Conservation (phyloP, 495 filamentous ascomycete genomes). For the Sabuloglossum arenarium region DNA sequence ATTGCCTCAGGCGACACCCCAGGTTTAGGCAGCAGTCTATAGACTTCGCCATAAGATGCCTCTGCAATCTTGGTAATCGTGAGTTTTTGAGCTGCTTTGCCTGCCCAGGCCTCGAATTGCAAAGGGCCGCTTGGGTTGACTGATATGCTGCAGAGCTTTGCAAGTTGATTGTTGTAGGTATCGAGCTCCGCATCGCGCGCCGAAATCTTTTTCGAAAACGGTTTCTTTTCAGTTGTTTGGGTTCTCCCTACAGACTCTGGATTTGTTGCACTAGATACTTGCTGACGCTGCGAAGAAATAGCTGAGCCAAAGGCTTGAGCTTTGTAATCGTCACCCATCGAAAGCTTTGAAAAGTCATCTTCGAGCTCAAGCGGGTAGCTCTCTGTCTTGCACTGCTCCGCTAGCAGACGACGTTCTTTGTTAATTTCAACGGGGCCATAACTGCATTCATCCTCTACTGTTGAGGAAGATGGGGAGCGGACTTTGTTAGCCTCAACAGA, state of each 20-base stretch:
- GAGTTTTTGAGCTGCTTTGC: conserved; percentile 26
- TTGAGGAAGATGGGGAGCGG: too few species aligned
- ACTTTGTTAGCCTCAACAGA: too few species aligned
- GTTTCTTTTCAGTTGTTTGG: neutral
- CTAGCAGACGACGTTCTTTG: neutral
- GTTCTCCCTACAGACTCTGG: neutral
- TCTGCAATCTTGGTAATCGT: conserved; percentile 43
- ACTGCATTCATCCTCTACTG: too few species aligned
- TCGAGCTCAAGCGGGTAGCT: neutral
- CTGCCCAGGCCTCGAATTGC: conserved; percentile 21
- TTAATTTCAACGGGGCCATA: neutral
- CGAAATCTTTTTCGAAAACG: neutral
- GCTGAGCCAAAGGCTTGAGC: too few species aligned
- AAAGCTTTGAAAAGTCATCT: neutral
- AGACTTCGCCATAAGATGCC: conserved; percentile 48
- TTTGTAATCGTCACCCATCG: neutral
- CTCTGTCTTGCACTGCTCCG: neutral
- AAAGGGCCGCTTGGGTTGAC: neutral
- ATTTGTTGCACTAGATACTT: neutral
- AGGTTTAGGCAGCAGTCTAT: conserved; percentile 29
- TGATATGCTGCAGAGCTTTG: neutral
- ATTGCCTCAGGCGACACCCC: conserved; percentile 24
- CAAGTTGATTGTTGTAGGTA: neutral
- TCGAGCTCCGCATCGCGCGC: neutral
- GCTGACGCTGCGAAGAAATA: too few species aligned